A percentile compares a stretch with the other conserved stretches of the same genome.
Conservation (phyloP, 495 filamentous ascomycete genomes). For the Penicillium bovifimosum region DNA sequence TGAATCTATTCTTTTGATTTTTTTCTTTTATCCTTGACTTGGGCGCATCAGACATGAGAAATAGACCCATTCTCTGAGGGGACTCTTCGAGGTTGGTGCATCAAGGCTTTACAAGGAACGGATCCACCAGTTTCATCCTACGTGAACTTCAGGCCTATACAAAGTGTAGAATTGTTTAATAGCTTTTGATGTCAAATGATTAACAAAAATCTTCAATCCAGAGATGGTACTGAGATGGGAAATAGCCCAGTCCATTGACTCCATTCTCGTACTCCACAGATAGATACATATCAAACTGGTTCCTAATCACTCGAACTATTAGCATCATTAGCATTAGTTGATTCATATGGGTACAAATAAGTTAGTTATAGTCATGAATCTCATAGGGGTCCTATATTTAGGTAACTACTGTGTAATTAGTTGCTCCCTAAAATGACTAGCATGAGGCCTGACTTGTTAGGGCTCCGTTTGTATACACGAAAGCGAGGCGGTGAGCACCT, state of each 20-base stretch:
- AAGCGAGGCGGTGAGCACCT: conserved; percentile 4
- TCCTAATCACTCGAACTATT: too few relatives aligned
- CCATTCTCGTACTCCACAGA: not conserved
- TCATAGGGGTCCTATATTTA: not conserved
- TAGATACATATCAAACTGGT: not conserved
- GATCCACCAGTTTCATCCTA: not conserved
- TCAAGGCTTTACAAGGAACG: conserved; percentile 1
- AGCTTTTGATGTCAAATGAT: conserved; percentile 1
- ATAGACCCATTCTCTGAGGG: conserved; percentile 5
- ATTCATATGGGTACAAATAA: not conserved
- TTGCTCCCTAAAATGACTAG: not conserved
- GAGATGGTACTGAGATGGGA: too few relatives aligned
- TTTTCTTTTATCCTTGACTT: not conserved
- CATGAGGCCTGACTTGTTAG: not conserved
- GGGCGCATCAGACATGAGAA: not conserved
- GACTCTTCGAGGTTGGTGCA: not conserved
- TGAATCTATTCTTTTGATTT: conserved; percentile 2
- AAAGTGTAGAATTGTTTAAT: not conserved
- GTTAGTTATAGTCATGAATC: not conserved
- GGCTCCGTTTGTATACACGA: not conserved
- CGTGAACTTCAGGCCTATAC: not conserved
- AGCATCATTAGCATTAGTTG: not conserved
- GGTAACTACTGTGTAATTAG: too few relatives aligned
- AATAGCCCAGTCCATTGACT: too few relatives aligned
- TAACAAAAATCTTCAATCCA: not conserved